phyloP scores from a whole-genome alignment of 768 basidiomycete species.

The Gloeopeniophorella convolvens region DNA sequence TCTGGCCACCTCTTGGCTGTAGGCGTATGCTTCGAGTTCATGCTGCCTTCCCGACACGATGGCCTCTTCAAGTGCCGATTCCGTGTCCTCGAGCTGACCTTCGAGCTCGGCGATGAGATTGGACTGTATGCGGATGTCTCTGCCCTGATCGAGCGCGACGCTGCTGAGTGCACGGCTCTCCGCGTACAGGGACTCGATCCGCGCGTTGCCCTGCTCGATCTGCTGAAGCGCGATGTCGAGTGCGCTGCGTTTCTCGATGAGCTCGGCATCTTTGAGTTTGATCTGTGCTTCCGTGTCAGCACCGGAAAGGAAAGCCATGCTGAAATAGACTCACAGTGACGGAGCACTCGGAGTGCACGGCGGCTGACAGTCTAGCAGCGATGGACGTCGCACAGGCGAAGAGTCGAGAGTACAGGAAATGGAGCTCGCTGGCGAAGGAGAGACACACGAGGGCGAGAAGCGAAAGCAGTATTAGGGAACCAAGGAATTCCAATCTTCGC shows the following conservation, averaged over 20 bases:
- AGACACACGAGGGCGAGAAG: background rate
- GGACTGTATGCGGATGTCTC: background rate
- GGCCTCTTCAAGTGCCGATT: background rate
- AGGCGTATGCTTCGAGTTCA: background rate
- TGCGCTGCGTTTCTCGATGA: background rate
- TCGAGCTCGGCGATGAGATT: background rate
- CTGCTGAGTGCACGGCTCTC: background rate
- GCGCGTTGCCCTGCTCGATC: background rate
- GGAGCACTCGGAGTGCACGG: background rate
- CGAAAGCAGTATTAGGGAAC: background rate
- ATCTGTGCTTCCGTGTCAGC: background rate
- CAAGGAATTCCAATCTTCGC: background rate
- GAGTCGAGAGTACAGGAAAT: background rate
- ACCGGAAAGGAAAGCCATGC: background rate
- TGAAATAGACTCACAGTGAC: background rate
- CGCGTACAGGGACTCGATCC: background rate
- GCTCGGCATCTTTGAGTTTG: background rate
- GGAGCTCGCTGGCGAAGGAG: background rate
- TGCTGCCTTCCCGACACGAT: background rate
- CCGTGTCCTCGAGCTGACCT: background rate
- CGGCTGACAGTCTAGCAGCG: background rate
- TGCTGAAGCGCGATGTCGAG: constrained; percentile 3
- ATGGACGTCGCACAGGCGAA: background rate
- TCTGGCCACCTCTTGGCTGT: constrained; percentile 1
- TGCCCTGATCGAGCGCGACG: background rate